Base-by-base conservation (phyloP, 352 stramenopile genomes). In the Globisporangium apiculatum region DNA sequence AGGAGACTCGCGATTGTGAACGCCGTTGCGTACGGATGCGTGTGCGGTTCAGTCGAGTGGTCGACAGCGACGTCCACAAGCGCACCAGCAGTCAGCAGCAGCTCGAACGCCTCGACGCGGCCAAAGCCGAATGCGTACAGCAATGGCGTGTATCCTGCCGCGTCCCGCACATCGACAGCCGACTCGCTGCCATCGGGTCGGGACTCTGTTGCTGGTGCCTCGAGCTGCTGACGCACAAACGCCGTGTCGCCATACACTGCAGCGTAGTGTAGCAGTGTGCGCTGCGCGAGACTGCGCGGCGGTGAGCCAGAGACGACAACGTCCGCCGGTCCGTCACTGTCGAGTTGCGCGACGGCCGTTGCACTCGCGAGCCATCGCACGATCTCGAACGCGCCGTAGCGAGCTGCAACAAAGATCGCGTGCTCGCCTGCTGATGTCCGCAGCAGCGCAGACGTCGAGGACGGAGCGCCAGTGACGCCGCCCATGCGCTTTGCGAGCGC, bases 111-210 rank as follows among this genome's bases (percentile, higher is more conserved):
- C 11, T 51, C 56, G 1, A 88, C 18, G 57, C 58, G 62, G 7
- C 78, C 74, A 51, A 85, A 86, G 0, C 62, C 76, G 56, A 82
- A 79, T 3, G 78, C 73, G 31, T 86, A 88, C 50, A 86, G 58
- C 36, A 85, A 42, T 0, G 74, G 66, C 7, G 73, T 77, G 53
- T 86, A 88, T 31, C 78, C 78, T 12, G 53, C 57, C 5, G 43
- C 51, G 50, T 88, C 78, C 42, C 40, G 60, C 10, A 8, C 14
- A 64, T 88, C 61, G n/a, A 84, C 17, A 24, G 54, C 6, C n/a
- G 56, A 35, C 7, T 14, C 17, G 45, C 1, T 31, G 17, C n/a
- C 15, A 24, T 54, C 51, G 1, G 31, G n/a, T 53, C 48, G 14
- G 5, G 47, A 24, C 14, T 12, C 42, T 14, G 10, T 37, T 24